Evolutionary conservation across 176 grass and related monocot species (phyloP).

Genomic region (Pontederia paniculata): DNA sequence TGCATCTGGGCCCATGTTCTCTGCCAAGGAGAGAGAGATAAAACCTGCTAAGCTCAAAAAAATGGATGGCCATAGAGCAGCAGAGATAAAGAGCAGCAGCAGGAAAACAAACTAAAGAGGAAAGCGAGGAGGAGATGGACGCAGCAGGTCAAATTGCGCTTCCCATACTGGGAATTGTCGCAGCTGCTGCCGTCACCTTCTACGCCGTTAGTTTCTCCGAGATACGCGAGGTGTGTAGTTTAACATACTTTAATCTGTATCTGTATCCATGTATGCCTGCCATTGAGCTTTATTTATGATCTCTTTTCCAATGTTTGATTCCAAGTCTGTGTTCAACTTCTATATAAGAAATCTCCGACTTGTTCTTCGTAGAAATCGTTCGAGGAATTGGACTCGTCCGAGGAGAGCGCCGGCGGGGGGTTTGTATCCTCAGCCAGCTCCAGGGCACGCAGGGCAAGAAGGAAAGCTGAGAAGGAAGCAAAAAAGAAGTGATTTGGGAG

Average conservation of each 20-base stretch:
- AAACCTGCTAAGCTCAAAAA: too few species aligned
- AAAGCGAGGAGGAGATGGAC: not conserved
- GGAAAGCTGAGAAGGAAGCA: slow-evolving; percentile 45
- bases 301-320: not conserved
- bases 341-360: not conserved
- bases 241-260: too few species aligned
- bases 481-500: slow-evolving; percentile 29
- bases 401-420: slow-evolving; percentile 16
- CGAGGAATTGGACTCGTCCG: slow-evolving; percentile 50
- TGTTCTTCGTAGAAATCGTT: slow-evolving; percentile 51
- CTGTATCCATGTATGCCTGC: too few species aligned
- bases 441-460: slow-evolving; percentile 47
- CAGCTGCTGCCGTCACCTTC: slow-evolving; percentile 58
- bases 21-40: too few species aligned
- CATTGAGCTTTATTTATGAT: too few species aligned
- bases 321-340: not conserved
- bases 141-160: slow-evolving; percentile 36
- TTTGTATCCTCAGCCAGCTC: slow-evolving; percentile 23
- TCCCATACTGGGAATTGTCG: slow-evolving; percentile 56
- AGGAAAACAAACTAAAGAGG: not conserved
- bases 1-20: too few species aligned
- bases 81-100: too few species aligned
- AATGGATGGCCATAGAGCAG: too few species aligned
- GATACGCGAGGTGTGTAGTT: slow-evolving; percentile 39
- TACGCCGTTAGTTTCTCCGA: slow-evolving; percentile 83